Base-by-base conservation (phyloP, 2,329 filamentous ascomycete species). In the Mycosphaerella sp. region DNA sequence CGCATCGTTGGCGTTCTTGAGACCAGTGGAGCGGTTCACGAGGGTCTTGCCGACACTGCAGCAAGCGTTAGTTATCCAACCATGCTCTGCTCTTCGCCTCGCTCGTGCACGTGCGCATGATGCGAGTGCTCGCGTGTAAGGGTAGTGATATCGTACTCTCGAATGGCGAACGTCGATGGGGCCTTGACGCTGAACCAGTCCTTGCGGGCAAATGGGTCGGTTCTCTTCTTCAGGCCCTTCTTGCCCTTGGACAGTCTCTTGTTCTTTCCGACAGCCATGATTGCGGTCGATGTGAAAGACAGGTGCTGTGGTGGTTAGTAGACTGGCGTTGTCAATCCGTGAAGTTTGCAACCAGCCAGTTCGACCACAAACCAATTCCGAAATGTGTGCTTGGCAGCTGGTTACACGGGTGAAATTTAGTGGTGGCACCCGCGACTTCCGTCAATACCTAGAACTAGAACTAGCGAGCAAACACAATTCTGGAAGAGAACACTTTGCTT, bases 211-310 rank as follows among this genome's bases (percentile, higher is more conserved):
- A 97, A 97, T 71, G 93, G 91, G 77, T 98, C 93, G 71, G 90
- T 91, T 80, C 91, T 91, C 91, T 98, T 97, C 89, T 97, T 97
- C 75, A 97, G 82, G 77, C 93, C 91, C 85, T 98, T 98, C 89
- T 97, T 98, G 80, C 93, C 93, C 85, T 98, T 98, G 65, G 93
- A 97, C 81, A 98, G 85, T 83, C 93, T 89, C 89, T 98, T 98
- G 86, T 98, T 98, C 88, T 89, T 89, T 80, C 85, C 85, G 76
- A 89, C 85, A 81, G 85, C 85, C 85, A 89, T 70, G 63, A 59
- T 69, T 63, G 63, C 64, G 61, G 47, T 56, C 51, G 53, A 44
- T 39, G 44, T 56, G 45, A 56, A 53, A 43, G 47, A 54, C 52
- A 52, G 54, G 53, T 56, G 56, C 50, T 58, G 57, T 53, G 53